phyloP scores from a whole-genome alignment of 805 yeast genomes.

The Candida oleophila region DNA sequence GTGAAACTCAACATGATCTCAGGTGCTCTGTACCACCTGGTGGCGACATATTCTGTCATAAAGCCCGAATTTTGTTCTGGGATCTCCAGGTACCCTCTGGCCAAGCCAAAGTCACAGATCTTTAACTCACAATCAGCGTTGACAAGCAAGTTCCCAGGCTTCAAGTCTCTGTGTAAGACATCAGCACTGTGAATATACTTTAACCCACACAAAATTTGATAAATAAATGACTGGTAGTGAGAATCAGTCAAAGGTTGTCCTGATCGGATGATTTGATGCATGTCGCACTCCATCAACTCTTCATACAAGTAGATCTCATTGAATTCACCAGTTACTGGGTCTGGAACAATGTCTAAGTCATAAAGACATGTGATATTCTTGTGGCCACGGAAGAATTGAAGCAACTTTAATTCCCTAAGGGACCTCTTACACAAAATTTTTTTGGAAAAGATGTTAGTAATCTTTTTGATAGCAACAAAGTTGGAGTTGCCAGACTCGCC shows the following conservation, averaged over 20 bases:
- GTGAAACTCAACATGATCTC: conserved; percentile 95
- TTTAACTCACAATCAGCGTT: conserved; percentile 96
- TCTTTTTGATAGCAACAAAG: conserved; percentile 89
- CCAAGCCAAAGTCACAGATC: conserved; percentile 95
- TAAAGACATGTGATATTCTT: conserved; percentile 93
- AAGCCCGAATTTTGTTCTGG: conserved; percentile 90
- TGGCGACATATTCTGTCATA: conserved; percentile 95
- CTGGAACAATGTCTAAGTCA: conserved; percentile 88
- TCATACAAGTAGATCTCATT: conserved; percentile 93
- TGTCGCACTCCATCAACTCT: conserved; percentile 97
- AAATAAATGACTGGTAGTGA: conserved; percentile 89
- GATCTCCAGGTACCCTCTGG: conserved; percentile 83
- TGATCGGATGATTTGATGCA: conserved; percentile 94
- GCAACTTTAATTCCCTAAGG: conserved; percentile 80
- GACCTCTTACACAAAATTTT: conserved; percentile 91
- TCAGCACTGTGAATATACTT: conserved; percentile 89
- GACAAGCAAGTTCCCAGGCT: conserved; percentile 89
- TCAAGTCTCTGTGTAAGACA: conserved; percentile 89
- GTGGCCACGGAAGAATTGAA: conserved; percentile 94
- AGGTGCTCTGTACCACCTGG: conserved; percentile 98
- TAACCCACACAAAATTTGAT: conserved; percentile 88
- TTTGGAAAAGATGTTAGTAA: conserved; percentile 90
- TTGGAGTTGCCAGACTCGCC: conserved; percentile 19
- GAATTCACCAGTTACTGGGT: conserved; percentile 58
- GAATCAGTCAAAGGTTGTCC: conserved; percentile 93